Percentiles rank a stretch among this genome's conserved stretches.
phyloP scores from a whole-genome alignment of 2,329 filamentous ascomycete genomes.

The Paecilomyces dactylethromorphus region DNA sequence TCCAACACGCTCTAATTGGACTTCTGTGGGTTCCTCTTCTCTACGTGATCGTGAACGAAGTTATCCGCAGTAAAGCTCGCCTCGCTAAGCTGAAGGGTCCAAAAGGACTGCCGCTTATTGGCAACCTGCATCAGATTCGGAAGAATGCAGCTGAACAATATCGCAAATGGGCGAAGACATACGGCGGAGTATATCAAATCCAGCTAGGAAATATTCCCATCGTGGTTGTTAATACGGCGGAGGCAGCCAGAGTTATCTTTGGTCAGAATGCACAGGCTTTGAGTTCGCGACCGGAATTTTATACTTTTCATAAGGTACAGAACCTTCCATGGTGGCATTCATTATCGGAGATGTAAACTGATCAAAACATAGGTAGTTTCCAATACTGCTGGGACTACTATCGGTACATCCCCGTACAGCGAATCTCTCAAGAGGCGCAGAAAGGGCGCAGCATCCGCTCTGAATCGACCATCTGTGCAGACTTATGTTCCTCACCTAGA shows the following conservation, averaged over 20 bases:
- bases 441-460: constrained; percentile 59
- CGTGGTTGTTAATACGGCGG: constrained; percentile 51
- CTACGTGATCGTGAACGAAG: constrained; percentile 46
- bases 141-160: constrained; percentile 53
- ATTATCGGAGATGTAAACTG: neutral
- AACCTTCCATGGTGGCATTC: neutral
- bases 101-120: constrained; percentile 46
- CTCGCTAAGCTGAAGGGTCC: constrained; percentile 45
- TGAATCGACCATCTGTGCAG: constrained; percentile 59
- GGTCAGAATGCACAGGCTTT: constrained; percentile 48
- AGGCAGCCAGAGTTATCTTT: constrained; percentile 46
- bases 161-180: constrained; percentile 46
- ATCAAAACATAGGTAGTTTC: constrained; percentile 46
- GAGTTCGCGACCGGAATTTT: constrained; percentile 51
- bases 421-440: constrained; percentile 58
- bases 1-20: neutral
- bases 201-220: constrained; percentile 52
- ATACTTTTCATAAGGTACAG: constrained; percentile 53
- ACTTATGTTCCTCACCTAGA: constrained; percentile 59
- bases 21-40: constrained; percentile 27
- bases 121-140: constrained; percentile 50
- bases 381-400: constrained; percentile 60
- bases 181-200: constrained; percentile 51
- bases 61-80: constrained; percentile 39
- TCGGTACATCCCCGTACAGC: constrained; percentile 61